Base-by-base conservation (phyloP, 2,329 filamentous ascomycete genomes). In the Plenodomus lindquistii region DNA sequence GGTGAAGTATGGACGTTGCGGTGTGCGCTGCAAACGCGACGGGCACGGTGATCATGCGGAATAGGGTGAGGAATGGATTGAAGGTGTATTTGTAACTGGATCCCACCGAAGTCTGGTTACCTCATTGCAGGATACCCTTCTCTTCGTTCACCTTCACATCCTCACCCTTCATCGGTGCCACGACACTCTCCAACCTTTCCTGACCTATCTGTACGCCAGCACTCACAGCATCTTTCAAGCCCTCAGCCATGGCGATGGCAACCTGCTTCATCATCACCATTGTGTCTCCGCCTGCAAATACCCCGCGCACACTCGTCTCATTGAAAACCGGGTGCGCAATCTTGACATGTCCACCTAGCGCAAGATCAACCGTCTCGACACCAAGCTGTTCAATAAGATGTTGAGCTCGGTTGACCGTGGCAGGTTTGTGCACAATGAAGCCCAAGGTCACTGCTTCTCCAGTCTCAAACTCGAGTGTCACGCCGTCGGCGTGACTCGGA, bases 251-350 rank as follows among this genome's bases (percentile, higher is more conserved):
- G 0, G 67, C 60, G 40, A 69, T 47, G 6, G 55, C 57, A n/a
- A 56, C 64, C 41, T 69, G 66, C 53, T 70, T 69, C 58, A 70
- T 65, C 52, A 58, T 42, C 0, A 52, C 48, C 60, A 66, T 66
- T 1, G 63, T 69, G 63, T 85, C 82, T 0, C 82, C 82, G 1
- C 72, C 79, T 0, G 80, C 81, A 66, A 80, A 83, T 2, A 80
- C 77, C 0, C 82, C 82, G 2, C 67, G 63, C 0, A 81, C 73
- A 44, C 63, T 79, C 3, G 81, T 81, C 60, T 77, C 72, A 35
- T 76, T 71, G 57, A 82, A 80, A 29, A 79, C 79, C 2, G 62
- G 54, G 17, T 65, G 67, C 0, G 67, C 64, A 44, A 66, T 8
- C 71, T 75, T 19, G 78, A 72, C 54, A 77, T 77, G 46, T 68